phyloP scores from a whole-genome alignment of 495 filamentous ascomycete species.

The Penicillium bialowiezense region DNA sequence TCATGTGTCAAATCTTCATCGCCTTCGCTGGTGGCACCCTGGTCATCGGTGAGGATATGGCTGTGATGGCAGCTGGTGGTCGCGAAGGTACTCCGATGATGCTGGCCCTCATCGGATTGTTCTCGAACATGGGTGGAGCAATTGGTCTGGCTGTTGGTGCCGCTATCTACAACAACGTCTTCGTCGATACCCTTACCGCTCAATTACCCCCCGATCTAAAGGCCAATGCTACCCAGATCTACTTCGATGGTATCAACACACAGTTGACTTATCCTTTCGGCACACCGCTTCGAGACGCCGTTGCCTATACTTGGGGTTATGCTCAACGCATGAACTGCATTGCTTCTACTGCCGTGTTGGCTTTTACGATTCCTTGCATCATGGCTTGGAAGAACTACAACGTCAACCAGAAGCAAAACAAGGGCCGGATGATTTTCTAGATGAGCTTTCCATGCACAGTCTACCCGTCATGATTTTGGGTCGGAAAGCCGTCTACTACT shows the following conservation, averaged over 20 bases:
- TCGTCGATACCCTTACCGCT: slow-evolving; percentile 50
- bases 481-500: neutral
- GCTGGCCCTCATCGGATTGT: slow-evolving; percentile 65
- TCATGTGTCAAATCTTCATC: slow-evolving; percentile 81
- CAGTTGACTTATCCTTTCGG: slow-evolving; percentile 57
- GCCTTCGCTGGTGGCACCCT: slow-evolving; percentile 64
- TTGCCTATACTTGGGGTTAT: slow-evolving; percentile 57
- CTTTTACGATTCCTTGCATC: slow-evolving; percentile 35
- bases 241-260: slow-evolving; percentile 38
- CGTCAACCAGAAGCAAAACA: slow-evolving; percentile 46
- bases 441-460: neutral
- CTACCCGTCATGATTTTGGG: neutral
- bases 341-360: slow-evolving; percentile 43
- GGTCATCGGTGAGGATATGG: slow-evolving; percentile 69
- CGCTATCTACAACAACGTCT: slow-evolving; percentile 68
- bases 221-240: slow-evolving; percentile 46
- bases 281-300: slow-evolving; percentile 50
- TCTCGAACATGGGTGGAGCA: slow-evolving; percentile 64
- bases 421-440: slow-evolving; percentile 35
- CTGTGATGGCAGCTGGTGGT: slow-evolving; percentile 65
- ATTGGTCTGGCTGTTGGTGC: slow-evolving; percentile 63
- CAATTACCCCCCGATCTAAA: slow-evolving; percentile 42
- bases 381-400: slow-evolving; percentile 45
- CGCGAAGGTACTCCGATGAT: slow-evolving; percentile 67
- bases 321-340: slow-evolving; percentile 56